These are phyloP conservation scores for Breynia disticha DNA, from an alignment of 441 rosid species.

Conservation along the genomic window DNA sequence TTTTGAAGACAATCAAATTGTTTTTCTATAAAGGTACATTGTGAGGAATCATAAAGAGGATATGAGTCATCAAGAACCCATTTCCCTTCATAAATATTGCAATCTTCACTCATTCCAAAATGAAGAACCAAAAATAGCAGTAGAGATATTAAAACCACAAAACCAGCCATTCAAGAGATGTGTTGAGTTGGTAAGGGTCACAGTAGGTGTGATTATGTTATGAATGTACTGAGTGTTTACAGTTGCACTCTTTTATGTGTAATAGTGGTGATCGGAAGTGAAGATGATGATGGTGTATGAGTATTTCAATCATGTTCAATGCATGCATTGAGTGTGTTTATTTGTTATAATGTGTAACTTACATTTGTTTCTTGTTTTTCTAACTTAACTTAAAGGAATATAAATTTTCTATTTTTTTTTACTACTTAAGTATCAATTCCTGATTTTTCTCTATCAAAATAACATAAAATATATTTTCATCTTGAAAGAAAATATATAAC, in stretches of 20 bases:
- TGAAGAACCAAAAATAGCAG: conserved; percentile 4
- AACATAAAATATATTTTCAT: too few species aligned
- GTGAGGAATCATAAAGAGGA: conserved; percentile 51
- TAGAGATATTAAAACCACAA: not conserved
- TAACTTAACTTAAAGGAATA: too few species aligned
- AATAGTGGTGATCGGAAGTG: too few species aligned
- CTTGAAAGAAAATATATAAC: too few species aligned
- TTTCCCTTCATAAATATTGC: conserved; percentile 51
- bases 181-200: conserved; percentile 4
- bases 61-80: conserved; percentile 66
- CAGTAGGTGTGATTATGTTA: conserved; percentile 2
- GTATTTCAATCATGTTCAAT: too few species aligned
- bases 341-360: too few species aligned
- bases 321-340: too few species aligned
- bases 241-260: not conserved
- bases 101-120: conserved; percentile 14
- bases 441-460: too few species aligned
- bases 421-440: too few species aligned
- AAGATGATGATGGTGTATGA: too few species aligned
- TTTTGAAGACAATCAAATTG: conserved; percentile 67
- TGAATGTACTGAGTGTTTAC: not conserved
- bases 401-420: too few species aligned
- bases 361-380: too few species aligned
- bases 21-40: conserved; percentile 71
- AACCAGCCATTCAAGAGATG: conserved; percentile 14